Evolutionary conservation across 2,329 filamentous ascomycete genomes (phyloP), one percentile per base, ranked within the genome.

Genomic region (Colletotrichum kahawae): DNA sequence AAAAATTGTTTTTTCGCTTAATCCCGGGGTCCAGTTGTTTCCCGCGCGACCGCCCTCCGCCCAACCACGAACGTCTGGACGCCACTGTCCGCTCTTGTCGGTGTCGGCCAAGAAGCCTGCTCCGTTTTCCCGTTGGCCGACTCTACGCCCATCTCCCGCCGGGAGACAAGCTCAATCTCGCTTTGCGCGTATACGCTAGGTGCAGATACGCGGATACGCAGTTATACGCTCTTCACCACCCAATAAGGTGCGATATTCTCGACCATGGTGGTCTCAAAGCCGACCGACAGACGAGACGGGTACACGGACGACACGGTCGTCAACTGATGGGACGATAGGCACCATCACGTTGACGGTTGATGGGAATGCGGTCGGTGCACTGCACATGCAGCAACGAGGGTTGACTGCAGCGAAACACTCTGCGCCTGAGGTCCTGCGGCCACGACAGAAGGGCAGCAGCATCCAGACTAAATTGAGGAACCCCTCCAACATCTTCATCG

Each of bases 21-120:
- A 48, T 64, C 18, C 69, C 72, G 72, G 72, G 31, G 34, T 67
- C 72, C 72, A 72, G 21, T 8, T 38, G 69, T 38, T 73, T 73
- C 69, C 73, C 69, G 69, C 71, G 54, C 62, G 54, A 66, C 69
- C 69, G 63, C 57, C 54, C 59, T 65, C 60, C 67, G 31, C 54
- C 62, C 62, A 74, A 31, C 36, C 14, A 56, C 29, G 48, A 38
- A 59, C 16, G 27, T 21, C 27, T 60, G 54, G 43, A 67, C 69
- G 27, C 63, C 57, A 63, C 64, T 68, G 21, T 68, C 64, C 57
- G 63, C 54, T 31, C 62, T 21, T n/a, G 21, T 71, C 63, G 72
- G 56, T 29, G 16, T 75, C 69, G 69, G 73, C 64, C 63, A 68
- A 59, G 63, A 43, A 21, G 43, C 60, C 21, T 34, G 48, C 62